Percentiles rank a stretch among this genome's conserved stretches.
Conservation (phyloP, 2,329 filamentous ascomycete species). For the Botrytis squamosa region DNA sequence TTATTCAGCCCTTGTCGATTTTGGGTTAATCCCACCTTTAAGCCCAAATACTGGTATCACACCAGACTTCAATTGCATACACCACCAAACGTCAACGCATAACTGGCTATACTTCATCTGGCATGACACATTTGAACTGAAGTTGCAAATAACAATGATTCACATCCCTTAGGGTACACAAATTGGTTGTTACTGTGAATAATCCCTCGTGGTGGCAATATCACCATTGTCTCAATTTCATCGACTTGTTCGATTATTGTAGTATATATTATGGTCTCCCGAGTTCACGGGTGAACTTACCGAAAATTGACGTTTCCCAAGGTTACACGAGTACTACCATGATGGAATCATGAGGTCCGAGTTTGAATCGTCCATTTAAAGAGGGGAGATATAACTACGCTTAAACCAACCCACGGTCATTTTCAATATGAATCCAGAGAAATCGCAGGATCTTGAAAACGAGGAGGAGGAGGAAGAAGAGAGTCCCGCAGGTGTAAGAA, state of each 20-base stretch:
- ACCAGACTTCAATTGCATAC: background rate
- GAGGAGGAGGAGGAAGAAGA: slow-evolving; percentile 10
- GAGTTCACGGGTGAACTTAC: background rate
- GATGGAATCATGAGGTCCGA: slow-evolving; percentile 13
- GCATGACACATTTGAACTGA: background rate
- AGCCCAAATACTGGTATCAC: background rate
- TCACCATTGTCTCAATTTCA: background rate
- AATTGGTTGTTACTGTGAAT: background rate
- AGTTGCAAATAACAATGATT: background rate
- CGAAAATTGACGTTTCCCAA: slow-evolving; percentile 3
- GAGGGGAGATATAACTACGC: background rate
- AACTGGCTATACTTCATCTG: slow-evolving; percentile 2
- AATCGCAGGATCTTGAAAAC: background rate
- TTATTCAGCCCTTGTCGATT: slow-evolving; percentile 9
- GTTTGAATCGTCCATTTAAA: slow-evolving; percentile 2
- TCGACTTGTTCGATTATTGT: background rate
- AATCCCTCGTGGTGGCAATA: background rate
- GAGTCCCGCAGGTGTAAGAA: slow-evolving; percentile 23
- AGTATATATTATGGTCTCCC: background rate
- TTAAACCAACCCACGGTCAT: background rate
- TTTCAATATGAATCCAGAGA: background rate
- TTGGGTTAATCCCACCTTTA: background rate
- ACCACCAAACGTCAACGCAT: background rate
- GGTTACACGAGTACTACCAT: slow-evolving; percentile 14
- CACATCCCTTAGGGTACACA: background rate